These are phyloP conservation scores for Rusavskia elegans DNA, from an alignment of 495 filamentous ascomycete species.

Conservation along the genomic window DNA sequence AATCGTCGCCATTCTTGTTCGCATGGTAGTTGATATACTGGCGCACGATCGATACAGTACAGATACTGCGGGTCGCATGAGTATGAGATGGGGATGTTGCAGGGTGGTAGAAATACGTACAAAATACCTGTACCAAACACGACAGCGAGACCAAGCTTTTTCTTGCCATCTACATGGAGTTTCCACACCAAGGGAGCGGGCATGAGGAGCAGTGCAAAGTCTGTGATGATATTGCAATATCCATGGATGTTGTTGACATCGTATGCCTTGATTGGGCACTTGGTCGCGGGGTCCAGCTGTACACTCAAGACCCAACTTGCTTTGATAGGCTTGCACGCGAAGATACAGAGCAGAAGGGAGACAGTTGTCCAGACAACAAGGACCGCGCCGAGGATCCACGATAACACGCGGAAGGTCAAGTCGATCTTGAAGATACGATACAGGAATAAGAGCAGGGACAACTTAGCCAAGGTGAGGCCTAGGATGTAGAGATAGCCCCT, in stretches of 20 bases:
- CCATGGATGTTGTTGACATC: neutral
- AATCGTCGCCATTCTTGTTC: neutral
- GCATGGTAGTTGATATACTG: neutral
- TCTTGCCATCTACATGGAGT: neutral
- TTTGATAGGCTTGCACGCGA: neutral
- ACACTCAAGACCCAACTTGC: neutral
- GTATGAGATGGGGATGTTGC: neutral
- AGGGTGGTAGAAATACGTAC: neutral
- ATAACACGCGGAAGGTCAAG: neutral
- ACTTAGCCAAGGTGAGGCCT: neutral
- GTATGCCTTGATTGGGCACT: neutral
- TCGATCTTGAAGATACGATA: constrained; percentile 3
- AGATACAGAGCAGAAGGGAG: neutral
- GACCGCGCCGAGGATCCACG: neutral
- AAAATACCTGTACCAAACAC: constrained; percentile 1
- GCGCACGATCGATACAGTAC: neutral
- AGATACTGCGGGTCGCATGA: neutral
- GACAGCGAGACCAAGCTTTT: neutral
- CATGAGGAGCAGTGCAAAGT: constrained; percentile 1
- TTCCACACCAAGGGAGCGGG: constrained; percentile 2
- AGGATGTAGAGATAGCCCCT: neutral
- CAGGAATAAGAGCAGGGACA: constrained; percentile 3
- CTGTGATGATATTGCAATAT: constrained; percentile 1
- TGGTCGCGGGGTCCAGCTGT: neutral
- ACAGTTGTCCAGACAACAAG: neutral